Evolutionary conservation across 2,329 filamentous ascomycete genomes (phyloP).

Genomic region (Neoarthrinium moseri): DNA sequence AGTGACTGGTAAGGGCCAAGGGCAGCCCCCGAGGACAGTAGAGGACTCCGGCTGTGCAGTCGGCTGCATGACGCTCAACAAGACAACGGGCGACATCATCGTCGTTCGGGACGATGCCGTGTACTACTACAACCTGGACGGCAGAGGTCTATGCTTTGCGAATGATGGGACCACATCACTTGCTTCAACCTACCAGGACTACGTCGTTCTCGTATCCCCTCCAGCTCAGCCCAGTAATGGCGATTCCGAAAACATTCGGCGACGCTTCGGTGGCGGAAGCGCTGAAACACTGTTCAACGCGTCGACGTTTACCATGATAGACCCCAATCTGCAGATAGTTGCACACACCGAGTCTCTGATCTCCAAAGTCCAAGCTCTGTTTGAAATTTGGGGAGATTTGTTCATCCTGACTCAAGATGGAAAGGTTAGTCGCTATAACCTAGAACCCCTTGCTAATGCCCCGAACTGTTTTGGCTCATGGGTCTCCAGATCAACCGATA

Average conservation of each 20-base stretch:
- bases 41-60: slow-evolving; percentile 88
- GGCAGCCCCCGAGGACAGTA: slow-evolving; percentile 81
- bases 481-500: slow-evolving; percentile 71
- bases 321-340: slow-evolving; percentile 86
- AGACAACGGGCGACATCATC: slow-evolving; percentile 76
- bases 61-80: slow-evolving; percentile 92
- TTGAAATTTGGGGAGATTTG: slow-evolving; percentile 87
- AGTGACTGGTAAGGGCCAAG: slow-evolving; percentile 85
- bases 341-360: slow-evolving; percentile 85
- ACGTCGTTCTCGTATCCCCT: slow-evolving; percentile 83
- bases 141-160: slow-evolving; percentile 81
- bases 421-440: slow-evolving; percentile 57
- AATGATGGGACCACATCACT: slow-evolving; percentile 90
- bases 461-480: slow-evolving; percentile 20
- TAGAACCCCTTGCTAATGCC: background rate
- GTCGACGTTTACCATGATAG: slow-evolving; percentile 86
- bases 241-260: slow-evolving; percentile 59
- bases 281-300: slow-evolving; percentile 82
- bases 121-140: slow-evolving; percentile 86
- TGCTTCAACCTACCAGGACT: slow-evolving; percentile 77
- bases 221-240: slow-evolving; percentile 53
- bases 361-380: slow-evolving; percentile 75
- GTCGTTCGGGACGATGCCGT: slow-evolving; percentile 95
- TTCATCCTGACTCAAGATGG: slow-evolving; percentile 90
- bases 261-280: slow-evolving; percentile 70